phyloP scores from a whole-genome alignment of 2,329 filamentous ascomycete genomes.

The Zalaria sp. region DNA sequence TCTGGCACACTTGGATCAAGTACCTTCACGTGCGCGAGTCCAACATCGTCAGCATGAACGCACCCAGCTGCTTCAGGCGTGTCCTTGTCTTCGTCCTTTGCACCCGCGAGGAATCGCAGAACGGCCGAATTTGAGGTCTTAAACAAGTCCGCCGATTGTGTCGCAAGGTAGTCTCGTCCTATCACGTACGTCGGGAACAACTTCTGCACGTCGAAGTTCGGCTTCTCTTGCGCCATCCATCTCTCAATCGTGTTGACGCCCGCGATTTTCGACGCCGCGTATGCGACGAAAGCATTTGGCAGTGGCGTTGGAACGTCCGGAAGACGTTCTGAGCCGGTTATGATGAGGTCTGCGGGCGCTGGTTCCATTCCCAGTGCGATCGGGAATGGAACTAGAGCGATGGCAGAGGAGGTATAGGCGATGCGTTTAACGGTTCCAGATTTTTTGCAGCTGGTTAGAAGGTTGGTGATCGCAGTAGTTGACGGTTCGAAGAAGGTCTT shows the following conservation, averaged over 20 bases:
- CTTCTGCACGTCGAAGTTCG: constrained; percentile 15
- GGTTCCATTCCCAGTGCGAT: background rate
- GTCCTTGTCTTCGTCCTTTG: constrained; percentile 5
- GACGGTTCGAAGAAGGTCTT: no score
- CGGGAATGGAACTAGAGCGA: constrained; percentile 8
- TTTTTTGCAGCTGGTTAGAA: constrained; percentile 16
- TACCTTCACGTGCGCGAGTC: constrained; percentile 15
- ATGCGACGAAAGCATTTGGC: constrained; percentile 9
- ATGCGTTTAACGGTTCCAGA: constrained; percentile 22
- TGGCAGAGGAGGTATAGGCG: constrained; percentile 25
- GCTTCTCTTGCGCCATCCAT: constrained; percentile 12
- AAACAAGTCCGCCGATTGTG: constrained; percentile 7
- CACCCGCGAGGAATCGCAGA: constrained; percentile 7
- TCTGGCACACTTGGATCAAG: constrained; percentile 8
- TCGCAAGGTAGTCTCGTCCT: constrained; percentile 16
- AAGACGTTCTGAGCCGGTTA: no score
- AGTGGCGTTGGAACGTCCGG: constrained; percentile 8
- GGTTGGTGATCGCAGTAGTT: no score
- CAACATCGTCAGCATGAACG: constrained; percentile 18
- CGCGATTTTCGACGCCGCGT: constrained; percentile 14
- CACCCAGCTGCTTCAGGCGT: constrained; percentile 3
- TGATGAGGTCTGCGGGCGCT: no score
- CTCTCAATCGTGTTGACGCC: constrained; percentile 10
- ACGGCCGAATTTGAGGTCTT: constrained; percentile 12
- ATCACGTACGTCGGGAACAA: constrained; percentile 15